Evolutionary conservation across 2,329 filamentous ascomycete species (phyloP), one percentile per base, ranked within the genome.

Genomic region (Fusarium zealandicum): DNA sequence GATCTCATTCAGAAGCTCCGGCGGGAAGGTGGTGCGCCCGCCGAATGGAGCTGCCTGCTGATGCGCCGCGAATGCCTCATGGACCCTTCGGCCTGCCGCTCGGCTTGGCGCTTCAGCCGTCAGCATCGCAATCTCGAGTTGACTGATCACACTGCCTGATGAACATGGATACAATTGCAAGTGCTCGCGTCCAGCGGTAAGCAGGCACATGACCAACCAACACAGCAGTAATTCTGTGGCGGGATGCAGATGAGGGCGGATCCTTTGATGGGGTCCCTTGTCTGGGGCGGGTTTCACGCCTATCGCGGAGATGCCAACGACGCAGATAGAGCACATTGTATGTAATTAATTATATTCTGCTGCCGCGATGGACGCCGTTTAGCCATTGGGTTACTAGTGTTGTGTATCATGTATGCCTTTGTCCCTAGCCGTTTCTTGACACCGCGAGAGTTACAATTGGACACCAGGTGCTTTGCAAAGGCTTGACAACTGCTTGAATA

Each of bases 141-240:
- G 33, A 17, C 32, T 41, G 38, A 30, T 42, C 27, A 42, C 20
- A 42, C 36, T 49, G 27, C 48, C 41, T 25, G 40, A 49, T 31
- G 16, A 33, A 25, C 22, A 25, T 8, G 22, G 22, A 25, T 25
- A 9, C 31, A 27, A 37, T 46, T 18, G 28, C 32, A 50, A 31
- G 5, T 4, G 59, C 56, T 57, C 51, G 53, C 31, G 25, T 46
- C 47, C 18, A 38, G 47, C 59, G 59, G 59, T 45, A 47, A 43
- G n/a, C 16, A 16, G 6, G 14, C 33, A 22, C 36, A 37, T 38
- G 40, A 18, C 13, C 20, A 28, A 8, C 43, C 22, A 16, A 9
- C 22, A 27, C 17, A 6, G 11, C 36, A 14, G 18, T 17, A 3
- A 6, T 14, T 20, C 17, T 17, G 17, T 38, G 17, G 22, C 28